Percentiles rank a stretch among this genome's conserved stretches.
Conservation (phyloP, 345 rosid species). For the Dipteronia dyeriana region DNA sequence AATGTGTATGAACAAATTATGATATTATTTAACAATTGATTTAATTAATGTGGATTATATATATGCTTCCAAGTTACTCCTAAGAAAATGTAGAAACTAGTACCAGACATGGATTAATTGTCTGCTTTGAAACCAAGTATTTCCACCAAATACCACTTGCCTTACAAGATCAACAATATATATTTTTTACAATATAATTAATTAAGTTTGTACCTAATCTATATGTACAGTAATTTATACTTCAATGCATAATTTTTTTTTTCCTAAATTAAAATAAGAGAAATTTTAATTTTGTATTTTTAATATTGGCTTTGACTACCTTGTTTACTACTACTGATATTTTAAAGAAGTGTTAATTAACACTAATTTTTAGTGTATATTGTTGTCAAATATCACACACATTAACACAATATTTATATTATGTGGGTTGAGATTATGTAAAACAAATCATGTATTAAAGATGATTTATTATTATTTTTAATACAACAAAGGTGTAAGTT, state of each 20-base stretch:
- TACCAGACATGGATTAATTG: not conserved
- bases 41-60: conserved; percentile 5
- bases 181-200: not conserved
- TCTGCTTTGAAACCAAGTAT: conserved; percentile 49
- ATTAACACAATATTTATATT: not conserved
- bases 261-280: too few species aligned
- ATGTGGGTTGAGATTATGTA: not conserved
- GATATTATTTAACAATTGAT: not conserved
- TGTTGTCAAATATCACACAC: too few species aligned
- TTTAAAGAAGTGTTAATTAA: too few species aligned
- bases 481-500: not conserved
- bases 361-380: not conserved
- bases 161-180: not conserved
- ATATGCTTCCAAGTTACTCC: conserved; percentile 74
- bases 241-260: too few species aligned
- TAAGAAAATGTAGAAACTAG: conserved; percentile 6
- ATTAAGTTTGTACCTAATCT: not conserved
- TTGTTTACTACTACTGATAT: too few species aligned
- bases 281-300: too few species aligned
- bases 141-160: conserved; percentile 30
- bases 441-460: not conserved
- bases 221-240: not conserved
- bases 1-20: not conserved
- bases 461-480: not conserved
- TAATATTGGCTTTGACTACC: too few species aligned